A percentile compares a stretch with the other conserved stretches of the same genome.
Evolutionary conservation across 805 yeast genomes (phyloP).

Genomic region (Kodamaea sagamina): DNA sequence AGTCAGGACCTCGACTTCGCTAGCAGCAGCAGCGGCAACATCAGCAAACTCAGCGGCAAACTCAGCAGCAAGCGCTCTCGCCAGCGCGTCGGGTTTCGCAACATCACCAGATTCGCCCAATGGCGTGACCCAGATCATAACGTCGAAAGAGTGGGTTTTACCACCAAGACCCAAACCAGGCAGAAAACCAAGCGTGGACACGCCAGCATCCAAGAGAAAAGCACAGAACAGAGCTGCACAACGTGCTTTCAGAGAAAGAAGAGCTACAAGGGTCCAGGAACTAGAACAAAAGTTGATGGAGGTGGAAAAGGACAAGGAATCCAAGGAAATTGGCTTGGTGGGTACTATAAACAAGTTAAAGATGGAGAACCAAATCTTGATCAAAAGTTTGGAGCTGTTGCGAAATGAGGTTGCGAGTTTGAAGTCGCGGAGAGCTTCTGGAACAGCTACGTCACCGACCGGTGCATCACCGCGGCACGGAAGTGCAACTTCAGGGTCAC

Average conservation of each 20-base stretch:
- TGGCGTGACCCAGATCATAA: constrained; percentile 49
- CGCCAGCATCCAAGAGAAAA: constrained; percentile 82
- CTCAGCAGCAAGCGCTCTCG: constrained; percentile 3
- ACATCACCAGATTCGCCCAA: constrained; percentile 3
- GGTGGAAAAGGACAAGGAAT: constrained; percentile 65
- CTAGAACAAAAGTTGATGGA: constrained; percentile 68
- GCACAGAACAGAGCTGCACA: constrained; percentile 96
- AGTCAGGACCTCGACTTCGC: neutral
- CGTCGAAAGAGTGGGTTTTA: constrained; percentile 59
- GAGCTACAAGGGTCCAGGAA: constrained; percentile 80
- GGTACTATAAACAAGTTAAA: constrained; percentile 53
- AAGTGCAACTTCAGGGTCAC: neutral
- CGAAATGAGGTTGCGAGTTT: constrained; percentile 32
- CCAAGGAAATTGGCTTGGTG: constrained; percentile 55
- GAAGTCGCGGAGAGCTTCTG: constrained; percentile 11
- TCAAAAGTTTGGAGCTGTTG: constrained; percentile 45
- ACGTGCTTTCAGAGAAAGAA: constrained; percentile 82
- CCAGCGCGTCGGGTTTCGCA: neutral
- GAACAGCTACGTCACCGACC: constrained; percentile 5
- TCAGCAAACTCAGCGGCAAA: constrained; percentile 3
- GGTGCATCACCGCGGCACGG: neutral
- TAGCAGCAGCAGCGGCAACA: neutral
- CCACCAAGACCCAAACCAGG: constrained; percentile 68
- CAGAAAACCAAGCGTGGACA: constrained; percentile 64
- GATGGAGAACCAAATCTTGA: constrained; percentile 46